Base-by-base conservation (phyloP, 805 yeast genomes). In the Nakazawaea pomicola region DNA sequence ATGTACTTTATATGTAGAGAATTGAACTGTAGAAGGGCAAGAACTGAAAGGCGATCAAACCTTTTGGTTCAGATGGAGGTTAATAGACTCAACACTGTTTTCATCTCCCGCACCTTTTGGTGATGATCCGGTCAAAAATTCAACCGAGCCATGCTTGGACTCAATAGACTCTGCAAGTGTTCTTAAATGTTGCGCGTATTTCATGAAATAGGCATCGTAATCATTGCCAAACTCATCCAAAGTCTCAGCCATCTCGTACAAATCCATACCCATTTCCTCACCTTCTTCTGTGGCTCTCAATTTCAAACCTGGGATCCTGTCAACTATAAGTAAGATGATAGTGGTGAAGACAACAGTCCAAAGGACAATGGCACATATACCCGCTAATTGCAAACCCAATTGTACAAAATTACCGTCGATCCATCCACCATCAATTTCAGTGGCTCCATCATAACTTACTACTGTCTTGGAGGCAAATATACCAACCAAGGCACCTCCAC, bases 201-300 rank as follows among this genome's bases (percentile, higher is more conserved):
- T 41, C 16, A 38, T 35, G 49, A 58, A 57, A 36, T 57, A 53
- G 20, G 44, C 54, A 20, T 54, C 62, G 43, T 56, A 59, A 29
- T 64, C 62, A 18, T 41, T 41, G 4, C 44, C 44, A 35, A 57
- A 55, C 45, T 61, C 66, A 48, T 68, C 74, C 21, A 61, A 51
- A 41, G 64, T 59, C 44, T 74, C 79, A n/a, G 68, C 68, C 73
- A 73, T 69, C 49, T 74, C 78, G 38, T 50, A 64, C 38, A 62
- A 49, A 50, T 74, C 80, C 64, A 73, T 64, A 24, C 79, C 80
- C 65, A 68, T 60, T 31, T 63, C 68, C 54, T 74, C 79, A 17
- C 60, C 74, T 47, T 67, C 76, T 15, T 58, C 66, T 16, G 58
- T 34, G 6, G 67, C 72, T 53, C 73, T 67, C 48, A 74, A 55